Percentiles rank a stretch among this genome's conserved stretches.
Conservation (phyloP, 805 yeast genomes). For the Candida adriatica region DNA sequence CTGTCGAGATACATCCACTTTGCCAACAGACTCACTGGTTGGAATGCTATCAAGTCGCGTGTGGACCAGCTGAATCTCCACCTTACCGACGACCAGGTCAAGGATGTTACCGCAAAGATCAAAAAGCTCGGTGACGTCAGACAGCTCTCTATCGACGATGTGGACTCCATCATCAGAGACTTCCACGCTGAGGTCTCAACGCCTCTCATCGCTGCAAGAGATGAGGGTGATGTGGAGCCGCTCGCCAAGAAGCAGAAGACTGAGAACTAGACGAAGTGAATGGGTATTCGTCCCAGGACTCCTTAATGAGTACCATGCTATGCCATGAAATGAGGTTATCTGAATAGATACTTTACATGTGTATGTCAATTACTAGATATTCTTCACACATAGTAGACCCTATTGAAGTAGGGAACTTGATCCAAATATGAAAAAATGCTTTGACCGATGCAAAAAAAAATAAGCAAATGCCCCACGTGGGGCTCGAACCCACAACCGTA, state of each 20-base stretch:
- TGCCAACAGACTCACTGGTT: conserved; percentile 96
- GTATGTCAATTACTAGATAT: too few species aligned
- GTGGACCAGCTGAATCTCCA: conserved; percentile 93
- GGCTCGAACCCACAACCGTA: conserved; percentile 31
- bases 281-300: too few species aligned
- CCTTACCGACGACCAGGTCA: conserved; percentile 86
- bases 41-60: conserved; percentile 98
- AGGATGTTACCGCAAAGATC: conserved; percentile 91
- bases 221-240: conserved; percentile 23
- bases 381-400: too few species aligned
- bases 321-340: too few species aligned
- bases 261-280: conserved; percentile 14
- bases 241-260: conserved; percentile 26
- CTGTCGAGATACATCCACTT: conserved; percentile 94
- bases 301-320: too few species aligned
- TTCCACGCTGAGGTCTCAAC: conserved; percentile 73
- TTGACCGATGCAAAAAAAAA: conserved; percentile 1
- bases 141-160: conserved; percentile 92
- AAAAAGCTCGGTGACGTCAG: conserved; percentile 93
- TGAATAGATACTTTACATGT: too few species aligned
- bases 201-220: conserved; percentile 33
- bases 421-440: too few species aligned
- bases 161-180: conserved; percentile 92
- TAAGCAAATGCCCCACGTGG: conserved; percentile 26
- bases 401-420: too few species aligned